Evolutionary conservation across 2,329 filamentous ascomycete species (phyloP), one percentile per base, ranked within the genome.

Genomic region (Colletotrichum limetticola): DNA sequence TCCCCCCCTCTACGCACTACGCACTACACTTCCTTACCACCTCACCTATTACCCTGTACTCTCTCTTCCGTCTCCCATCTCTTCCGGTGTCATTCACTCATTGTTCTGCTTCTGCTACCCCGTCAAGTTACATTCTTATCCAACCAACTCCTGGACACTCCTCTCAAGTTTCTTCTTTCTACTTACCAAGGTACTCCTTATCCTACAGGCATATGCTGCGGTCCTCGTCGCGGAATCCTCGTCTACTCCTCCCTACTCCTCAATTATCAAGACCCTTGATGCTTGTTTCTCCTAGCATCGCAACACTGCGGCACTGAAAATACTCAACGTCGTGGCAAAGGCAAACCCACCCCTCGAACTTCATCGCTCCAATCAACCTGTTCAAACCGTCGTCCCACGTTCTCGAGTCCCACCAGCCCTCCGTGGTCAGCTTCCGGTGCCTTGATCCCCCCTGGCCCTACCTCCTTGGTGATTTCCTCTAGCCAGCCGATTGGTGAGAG

Each of bases 261-360:
- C 68, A 19, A 49, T 30, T 24, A 28, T 22, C 59, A 65, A 67
- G 32, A 68, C 68, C 72, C 72, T 74, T 71, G 72, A 74, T 74
- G 72, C 72, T 72, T 70, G 72, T 53, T 66, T 12, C 37, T 61
- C 26, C 55, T 64, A 65, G 59, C 53, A 60, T 68, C 63, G 59
- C 66, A 55, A 70, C 69, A 60, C 56, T 63, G 46, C 72, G 60
- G 55, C 30, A 61, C 66, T 68, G 65, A 72, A 70, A 49, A 37
- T 64, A 61, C 66, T 68, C 59, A 72, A 70, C 57, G 37, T 64
- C 60, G 66, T 70, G 66, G 42, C 32, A 60, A 68, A 68, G 60
- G 46, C 52, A 55, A 24, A 12, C 26, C 52, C 32, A 11, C 58
- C 46, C 37, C 37, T 42, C 42, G 60, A 70, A 69, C 30, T 46